phyloP scores from a whole-genome alignment of 116 monocot genomes.

The Cymodocea nodosa region DNA sequence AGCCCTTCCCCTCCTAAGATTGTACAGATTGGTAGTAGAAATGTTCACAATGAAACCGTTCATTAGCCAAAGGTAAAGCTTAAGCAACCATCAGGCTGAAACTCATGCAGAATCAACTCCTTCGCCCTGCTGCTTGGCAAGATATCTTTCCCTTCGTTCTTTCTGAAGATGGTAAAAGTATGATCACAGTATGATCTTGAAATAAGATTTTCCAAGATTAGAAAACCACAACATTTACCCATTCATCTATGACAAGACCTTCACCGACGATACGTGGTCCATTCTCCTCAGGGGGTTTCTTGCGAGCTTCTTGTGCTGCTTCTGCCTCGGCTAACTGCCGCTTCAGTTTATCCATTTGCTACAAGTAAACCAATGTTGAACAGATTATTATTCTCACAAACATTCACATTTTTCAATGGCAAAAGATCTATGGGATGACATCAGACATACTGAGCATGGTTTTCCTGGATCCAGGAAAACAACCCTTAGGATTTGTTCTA shows the following conservation, averaged over 20 bases:
- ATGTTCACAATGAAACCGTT: neutral
- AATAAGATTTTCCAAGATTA: neutral
- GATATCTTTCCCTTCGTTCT: constrained; percentile 89
- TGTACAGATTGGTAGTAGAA: no score
- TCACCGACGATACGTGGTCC: constrained; percentile 67
- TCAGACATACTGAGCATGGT: constrained; percentile 35
- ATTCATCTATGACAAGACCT: constrained; percentile 96
- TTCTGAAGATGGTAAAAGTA: constrained; percentile 32
- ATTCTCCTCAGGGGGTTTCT: constrained; percentile 70
- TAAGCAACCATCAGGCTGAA: neutral
- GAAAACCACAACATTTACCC: constrained; percentile 31
- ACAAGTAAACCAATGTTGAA: neutral
- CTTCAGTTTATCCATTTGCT: constrained; percentile 92
- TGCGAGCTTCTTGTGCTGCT: constrained; percentile 61
- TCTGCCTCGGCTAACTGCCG: constrained; percentile 71
- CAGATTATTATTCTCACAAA: no score
- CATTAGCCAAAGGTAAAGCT: neutral
- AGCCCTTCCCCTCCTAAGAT: neutral
- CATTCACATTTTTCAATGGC: neutral
- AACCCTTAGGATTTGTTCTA: constrained; percentile 79
- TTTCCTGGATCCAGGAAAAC: constrained; percentile 65
- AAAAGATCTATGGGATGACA: neutral
- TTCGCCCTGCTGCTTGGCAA: constrained; percentile 82
- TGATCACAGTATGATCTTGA: no score
- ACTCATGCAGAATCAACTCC: constrained; percentile 60